Conservation (phyloP, 352 stramenopile genomes). For the Lagenidium giganteum region DNA sequence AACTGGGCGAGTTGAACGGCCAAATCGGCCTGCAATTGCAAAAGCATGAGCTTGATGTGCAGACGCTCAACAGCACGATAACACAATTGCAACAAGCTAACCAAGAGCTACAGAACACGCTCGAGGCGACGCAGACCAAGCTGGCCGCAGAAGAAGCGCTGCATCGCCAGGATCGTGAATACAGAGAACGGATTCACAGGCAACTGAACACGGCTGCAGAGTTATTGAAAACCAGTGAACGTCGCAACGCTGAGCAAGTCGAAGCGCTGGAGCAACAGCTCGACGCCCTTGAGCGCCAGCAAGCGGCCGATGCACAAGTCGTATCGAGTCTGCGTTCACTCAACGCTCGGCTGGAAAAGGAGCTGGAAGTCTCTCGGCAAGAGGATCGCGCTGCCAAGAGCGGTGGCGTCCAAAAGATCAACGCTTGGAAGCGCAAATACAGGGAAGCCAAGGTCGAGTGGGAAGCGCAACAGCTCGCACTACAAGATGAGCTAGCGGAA, state of each 20-base stretch:
- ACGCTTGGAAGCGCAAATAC: background rate
- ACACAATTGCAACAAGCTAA: constrained; percentile 31
- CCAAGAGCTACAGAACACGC: constrained; percentile 19
- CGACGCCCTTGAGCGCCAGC: constrained; percentile 9
- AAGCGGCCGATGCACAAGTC: constrained; percentile 7
- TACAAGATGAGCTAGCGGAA: constrained; percentile 25
- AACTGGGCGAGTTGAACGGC: constrained; percentile 59
- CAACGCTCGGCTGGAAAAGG: constrained; percentile 15
- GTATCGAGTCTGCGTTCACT: constrained; percentile 1
- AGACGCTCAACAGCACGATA: constrained; percentile 35
- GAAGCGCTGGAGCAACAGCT: constrained; percentile 17
- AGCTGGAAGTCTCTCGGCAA: constrained; percentile 13
- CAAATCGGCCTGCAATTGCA: constrained; percentile 67
- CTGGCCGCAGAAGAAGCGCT: constrained; percentile 1
- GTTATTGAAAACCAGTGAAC: constrained; percentile 51
- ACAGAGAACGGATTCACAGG: constrained; percentile 46
- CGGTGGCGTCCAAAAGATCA: constrained; percentile 7
- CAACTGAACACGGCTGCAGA: constrained; percentile 55
- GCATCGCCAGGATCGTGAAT: constrained; percentile 59
- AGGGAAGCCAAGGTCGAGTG: background rate
- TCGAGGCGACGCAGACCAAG: constrained; percentile 1
- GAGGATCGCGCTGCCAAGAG: too few relatives aligned
- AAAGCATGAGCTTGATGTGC: constrained; percentile 62
- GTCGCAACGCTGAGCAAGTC: constrained; percentile 36
- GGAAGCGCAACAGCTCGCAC: background rate